Conservation (phyloP, 495 filamentous ascomycete genomes). For the Amorphotheca resinae region DNA sequence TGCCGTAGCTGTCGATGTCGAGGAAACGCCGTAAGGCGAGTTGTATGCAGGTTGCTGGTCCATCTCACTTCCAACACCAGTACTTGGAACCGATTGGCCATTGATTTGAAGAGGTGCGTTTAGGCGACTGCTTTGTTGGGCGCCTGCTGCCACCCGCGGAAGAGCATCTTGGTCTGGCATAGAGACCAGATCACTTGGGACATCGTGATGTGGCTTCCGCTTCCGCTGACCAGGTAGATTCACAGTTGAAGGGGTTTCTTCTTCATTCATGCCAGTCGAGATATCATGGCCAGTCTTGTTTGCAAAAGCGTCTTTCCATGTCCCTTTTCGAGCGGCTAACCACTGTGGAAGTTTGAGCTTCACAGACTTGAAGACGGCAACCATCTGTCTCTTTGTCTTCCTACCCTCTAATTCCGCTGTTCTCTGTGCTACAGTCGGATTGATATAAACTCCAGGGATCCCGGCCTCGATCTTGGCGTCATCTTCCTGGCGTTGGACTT, state of each 20-base stretch:
- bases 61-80: too few relatives aligned
- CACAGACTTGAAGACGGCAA: conserved; percentile 13
- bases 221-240: background rate
- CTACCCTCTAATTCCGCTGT: background rate
- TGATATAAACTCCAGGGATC: conserved; percentile 9
- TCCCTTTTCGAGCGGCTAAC: conserved; percentile 3
- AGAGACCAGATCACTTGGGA: too few relatives aligned
- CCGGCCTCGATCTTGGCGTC: conserved; percentile 4
- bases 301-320: conserved; percentile 1
- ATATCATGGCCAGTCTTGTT: too few relatives aligned
- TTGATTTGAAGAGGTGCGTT: too few relatives aligned
- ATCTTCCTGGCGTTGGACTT: background rate
- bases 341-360: conserved; percentile 7
- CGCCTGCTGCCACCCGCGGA: too few relatives aligned
- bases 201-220: background rate
- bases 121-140: too few relatives aligned
- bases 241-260: background rate
- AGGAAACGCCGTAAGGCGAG: too few relatives aligned
- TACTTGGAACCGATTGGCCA: too few relatives aligned
- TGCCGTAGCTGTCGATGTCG: too few relatives aligned
- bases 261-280: too few relatives aligned
- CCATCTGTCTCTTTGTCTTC: background rate
- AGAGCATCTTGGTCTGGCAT: too few relatives aligned
- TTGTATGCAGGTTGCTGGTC: too few relatives aligned
- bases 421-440: conserved; percentile 3